Evolutionary conservation across 495 filamentous ascomycete species (phyloP).

Genomic region (Echria macrotheca): DNA sequence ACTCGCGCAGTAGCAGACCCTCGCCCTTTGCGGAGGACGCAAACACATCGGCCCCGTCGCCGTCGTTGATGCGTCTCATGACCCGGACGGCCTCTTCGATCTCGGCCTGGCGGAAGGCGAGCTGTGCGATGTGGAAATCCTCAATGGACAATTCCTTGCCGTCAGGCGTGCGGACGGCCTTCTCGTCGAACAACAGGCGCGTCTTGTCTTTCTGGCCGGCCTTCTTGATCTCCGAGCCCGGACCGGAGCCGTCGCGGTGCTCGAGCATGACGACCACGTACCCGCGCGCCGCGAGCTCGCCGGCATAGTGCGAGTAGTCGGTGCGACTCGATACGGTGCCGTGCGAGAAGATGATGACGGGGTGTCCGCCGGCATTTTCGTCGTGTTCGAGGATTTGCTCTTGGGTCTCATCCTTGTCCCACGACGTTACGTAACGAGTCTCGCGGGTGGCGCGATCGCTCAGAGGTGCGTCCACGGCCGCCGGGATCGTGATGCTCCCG

Average conservation of each 20-base stretch:
- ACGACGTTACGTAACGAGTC: slow-evolving; percentile 14
- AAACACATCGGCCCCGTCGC: slow-evolving; percentile 32
- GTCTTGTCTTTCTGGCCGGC: slow-evolving; percentile 21
- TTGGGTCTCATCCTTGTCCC: slow-evolving; percentile 12
- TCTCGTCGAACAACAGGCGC: slow-evolving; percentile 24
- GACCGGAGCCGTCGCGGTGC: slow-evolving; percentile 50
- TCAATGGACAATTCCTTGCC: slow-evolving; percentile 21
- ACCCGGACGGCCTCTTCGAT: slow-evolving; percentile 45
- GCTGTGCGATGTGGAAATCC: slow-evolving; percentile 42
- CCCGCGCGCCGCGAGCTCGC: slow-evolving; percentile 48
- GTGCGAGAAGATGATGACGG: slow-evolving; percentile 49
- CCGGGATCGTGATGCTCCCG: slow-evolving; percentile 40
- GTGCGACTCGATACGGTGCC: slow-evolving; percentile 47
- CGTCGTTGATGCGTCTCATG: slow-evolving; percentile 38
- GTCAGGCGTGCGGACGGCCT: slow-evolving; percentile 23
- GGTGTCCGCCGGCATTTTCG: slow-evolving; percentile 27
- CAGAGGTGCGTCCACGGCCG: slow-evolving; percentile 38
- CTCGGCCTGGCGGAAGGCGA: slow-evolving; percentile 49
- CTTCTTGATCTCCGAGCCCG: slow-evolving; percentile 38
- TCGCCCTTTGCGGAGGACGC: slow-evolving; percentile 29
- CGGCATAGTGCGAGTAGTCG: slow-evolving; percentile 49
- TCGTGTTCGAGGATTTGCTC: slow-evolving; percentile 20
- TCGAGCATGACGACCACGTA: slow-evolving; percentile 48
- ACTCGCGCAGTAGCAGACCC: slow-evolving; percentile 24
- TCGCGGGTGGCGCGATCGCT: slow-evolving; percentile 22